phyloP scores from a whole-genome alignment of 306 rosid species.

The Spatholobus suberectus region DNA sequence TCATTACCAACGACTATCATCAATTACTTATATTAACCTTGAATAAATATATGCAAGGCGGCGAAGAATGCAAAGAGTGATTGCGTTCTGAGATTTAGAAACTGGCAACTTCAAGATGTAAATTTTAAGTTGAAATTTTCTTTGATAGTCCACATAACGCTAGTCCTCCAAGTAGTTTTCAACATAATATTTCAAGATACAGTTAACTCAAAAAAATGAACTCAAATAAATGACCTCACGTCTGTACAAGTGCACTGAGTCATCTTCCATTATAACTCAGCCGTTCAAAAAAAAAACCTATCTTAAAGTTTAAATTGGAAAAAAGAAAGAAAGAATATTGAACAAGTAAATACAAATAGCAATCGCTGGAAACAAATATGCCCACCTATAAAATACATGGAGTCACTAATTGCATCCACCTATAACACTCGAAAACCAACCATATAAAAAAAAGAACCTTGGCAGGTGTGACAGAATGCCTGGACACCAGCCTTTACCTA shows the following conservation, averaged over 20 bases:
- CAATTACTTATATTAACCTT: background rate
- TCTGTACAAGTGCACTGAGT: constrained; percentile 54
- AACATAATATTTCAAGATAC: background rate
- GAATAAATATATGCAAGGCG: background rate
- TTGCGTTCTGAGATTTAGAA: background rate
- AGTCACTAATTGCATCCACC: constrained; percentile 57
- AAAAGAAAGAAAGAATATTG: constrained; percentile 36
- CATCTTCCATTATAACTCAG: constrained; percentile 47
- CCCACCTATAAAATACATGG: constrained; percentile 51
- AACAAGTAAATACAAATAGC: constrained; percentile 50
- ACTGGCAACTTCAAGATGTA: background rate
- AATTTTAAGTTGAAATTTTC: background rate
- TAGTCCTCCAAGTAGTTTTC: constrained; percentile 17
- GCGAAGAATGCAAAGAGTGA: background rate
- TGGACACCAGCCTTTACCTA: constrained; percentile 60
- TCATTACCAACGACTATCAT: background rate
- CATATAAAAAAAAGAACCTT: constrained; percentile 45
- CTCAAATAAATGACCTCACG: constrained; percentile 39
- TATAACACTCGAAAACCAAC: constrained; percentile 50
- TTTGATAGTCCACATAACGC: background rate
- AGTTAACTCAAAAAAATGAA: constrained; percentile 29
- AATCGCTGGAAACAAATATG: constrained; percentile 52
- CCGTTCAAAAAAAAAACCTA: constrained; percentile 22
- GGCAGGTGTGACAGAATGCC: constrained; percentile 51
- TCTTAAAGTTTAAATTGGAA: constrained; percentile 34